Conservation (phyloP, 75 land plant species). For the Pinus albicaulis region DNA sequence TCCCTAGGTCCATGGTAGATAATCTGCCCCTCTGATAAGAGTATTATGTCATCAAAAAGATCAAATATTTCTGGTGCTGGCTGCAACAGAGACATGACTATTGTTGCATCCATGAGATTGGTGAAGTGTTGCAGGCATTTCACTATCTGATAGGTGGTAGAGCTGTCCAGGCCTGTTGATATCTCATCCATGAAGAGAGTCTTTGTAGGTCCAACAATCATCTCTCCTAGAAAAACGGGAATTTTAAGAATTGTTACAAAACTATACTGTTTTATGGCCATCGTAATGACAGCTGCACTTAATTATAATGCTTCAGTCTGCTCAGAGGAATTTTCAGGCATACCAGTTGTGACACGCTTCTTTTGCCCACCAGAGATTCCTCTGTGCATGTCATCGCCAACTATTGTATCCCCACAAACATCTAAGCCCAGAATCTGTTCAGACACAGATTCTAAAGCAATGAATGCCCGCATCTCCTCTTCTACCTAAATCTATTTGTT, state of each 20-base stretch:
- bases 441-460: neutral
- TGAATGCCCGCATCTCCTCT: neutral
- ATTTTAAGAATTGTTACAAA: neutral
- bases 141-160: slow-evolving; percentile 84
- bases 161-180: slow-evolving; percentile 86
- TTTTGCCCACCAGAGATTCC: slow-evolving; percentile 79
- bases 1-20: slow-evolving; percentile 86
- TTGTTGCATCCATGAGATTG: slow-evolving; percentile 69
- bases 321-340: slow-evolving; percentile 75
- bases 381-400: slow-evolving; percentile 65
- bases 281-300: slow-evolving; percentile 61
- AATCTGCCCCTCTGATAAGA: slow-evolving; percentile 76
- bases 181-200: slow-evolving; percentile 87
- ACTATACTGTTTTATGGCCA: slow-evolving; percentile 12
- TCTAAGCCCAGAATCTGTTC: slow-evolving; percentile 73
- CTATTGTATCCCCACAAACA: slow-evolving; percentile 61
- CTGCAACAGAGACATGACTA: slow-evolving; percentile 82
- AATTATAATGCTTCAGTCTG: slow-evolving; percentile 74
- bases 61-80: slow-evolving; percentile 97
- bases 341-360: slow-evolving; percentile 77
- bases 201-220: slow-evolving; percentile 87
- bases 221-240: slow-evolving; percentile 50
- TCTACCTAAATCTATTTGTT: neutral
- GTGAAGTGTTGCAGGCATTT: slow-evolving; percentile 80
- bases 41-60: slow-evolving; percentile 75